Percentiles rank a stretch among this genome's conserved stretches.
These are phyloP conservation scores for Parachlorella kessleri DNA, from an alignment of 139 green algal genomes.

Conservation along the genomic window DNA sequence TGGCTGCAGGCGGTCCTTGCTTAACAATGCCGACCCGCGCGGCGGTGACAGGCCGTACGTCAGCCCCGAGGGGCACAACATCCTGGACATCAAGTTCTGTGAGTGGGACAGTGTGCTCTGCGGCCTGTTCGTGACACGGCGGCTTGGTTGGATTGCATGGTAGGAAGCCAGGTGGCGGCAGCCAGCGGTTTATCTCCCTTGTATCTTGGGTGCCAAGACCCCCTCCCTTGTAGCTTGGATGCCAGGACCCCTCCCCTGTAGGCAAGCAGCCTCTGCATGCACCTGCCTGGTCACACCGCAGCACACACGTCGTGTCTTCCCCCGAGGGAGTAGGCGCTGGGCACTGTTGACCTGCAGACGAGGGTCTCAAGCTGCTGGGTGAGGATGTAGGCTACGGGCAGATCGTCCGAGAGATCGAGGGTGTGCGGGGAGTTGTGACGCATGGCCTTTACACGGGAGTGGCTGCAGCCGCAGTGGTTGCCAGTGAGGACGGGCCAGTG, in stretches of 20 bases:
- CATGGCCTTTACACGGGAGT: slow-evolving; percentile 55
- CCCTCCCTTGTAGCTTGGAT: too few species aligned
- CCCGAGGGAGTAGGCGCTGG: too few species aligned
- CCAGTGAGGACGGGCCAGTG: background rate
- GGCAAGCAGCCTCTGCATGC: too few species aligned
- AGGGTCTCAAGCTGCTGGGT: slow-evolving; percentile 67
- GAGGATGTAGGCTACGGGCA: slow-evolving; percentile 54
- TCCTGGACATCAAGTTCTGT: slow-evolving; percentile 57
- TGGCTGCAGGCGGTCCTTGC: slow-evolving; percentile 14
- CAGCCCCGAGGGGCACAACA: slow-evolving; percentile 29
- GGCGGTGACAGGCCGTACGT: slow-evolving; percentile 40
- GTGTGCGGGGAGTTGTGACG: slow-evolving; percentile 53
- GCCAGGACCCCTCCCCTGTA: too few species aligned
- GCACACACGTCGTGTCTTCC: too few species aligned
- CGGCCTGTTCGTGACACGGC: too few species aligned
- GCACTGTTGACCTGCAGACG: too few species aligned
- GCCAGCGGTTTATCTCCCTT: too few species aligned
- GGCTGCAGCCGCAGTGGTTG: slow-evolving; percentile 15
- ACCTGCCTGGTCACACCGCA: too few species aligned
- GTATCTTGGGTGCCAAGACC: too few species aligned
- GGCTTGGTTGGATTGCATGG: too few species aligned
- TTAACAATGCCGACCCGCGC: slow-evolving; percentile 37
- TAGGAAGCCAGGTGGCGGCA: too few species aligned
- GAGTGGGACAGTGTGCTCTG: background rate
- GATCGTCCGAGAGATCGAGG: slow-evolving; percentile 53